phyloP scores from a whole-genome alignment of 140 eudicot genomes.

The Senecio squalidus region DNA sequence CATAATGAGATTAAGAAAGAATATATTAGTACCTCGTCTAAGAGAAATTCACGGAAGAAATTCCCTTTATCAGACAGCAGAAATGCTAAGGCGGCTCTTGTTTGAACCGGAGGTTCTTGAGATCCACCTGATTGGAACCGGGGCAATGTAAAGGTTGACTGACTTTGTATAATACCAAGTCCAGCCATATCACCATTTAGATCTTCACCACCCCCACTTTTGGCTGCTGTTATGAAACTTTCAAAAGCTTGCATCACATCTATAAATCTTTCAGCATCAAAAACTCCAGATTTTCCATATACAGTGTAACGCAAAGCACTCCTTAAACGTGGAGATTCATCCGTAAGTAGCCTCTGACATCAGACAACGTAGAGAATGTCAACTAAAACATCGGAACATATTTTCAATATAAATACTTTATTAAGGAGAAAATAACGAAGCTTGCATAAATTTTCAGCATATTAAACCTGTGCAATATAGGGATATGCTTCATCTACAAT shows the following conservation, averaged over 20 bases:
- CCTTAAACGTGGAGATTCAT: constrained; percentile 95
- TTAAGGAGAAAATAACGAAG: background rate
- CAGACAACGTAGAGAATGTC: background rate
- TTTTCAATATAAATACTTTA: background rate
- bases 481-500: constrained; percentile 99
- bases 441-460: background rate
- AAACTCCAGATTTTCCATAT: constrained; percentile 91
- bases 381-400: background rate
- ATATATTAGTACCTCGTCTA: constrained; percentile 72
- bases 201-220: constrained; percentile 97
- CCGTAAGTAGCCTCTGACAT: constrained; percentile 85
- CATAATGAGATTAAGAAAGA: background rate
- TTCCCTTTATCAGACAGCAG: constrained; percentile 88
- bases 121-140: constrained; percentile 37
- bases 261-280: constrained; percentile 95
- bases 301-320: constrained; percentile 91
- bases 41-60: constrained; percentile 93
- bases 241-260: constrained; percentile 99
- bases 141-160: constrained; percentile 35
- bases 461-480: constrained; percentile 89
- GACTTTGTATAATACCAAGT: constrained; percentile 74
- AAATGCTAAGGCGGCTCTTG: constrained; percentile 93
- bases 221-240: constrained; percentile 88
- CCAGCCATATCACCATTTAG: constrained; percentile 93
- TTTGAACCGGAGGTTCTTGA: constrained; percentile 59